Base-by-base conservation (phyloP, 495 filamentous ascomycete genomes). In the Mytilinidion resinicola region DNA sequence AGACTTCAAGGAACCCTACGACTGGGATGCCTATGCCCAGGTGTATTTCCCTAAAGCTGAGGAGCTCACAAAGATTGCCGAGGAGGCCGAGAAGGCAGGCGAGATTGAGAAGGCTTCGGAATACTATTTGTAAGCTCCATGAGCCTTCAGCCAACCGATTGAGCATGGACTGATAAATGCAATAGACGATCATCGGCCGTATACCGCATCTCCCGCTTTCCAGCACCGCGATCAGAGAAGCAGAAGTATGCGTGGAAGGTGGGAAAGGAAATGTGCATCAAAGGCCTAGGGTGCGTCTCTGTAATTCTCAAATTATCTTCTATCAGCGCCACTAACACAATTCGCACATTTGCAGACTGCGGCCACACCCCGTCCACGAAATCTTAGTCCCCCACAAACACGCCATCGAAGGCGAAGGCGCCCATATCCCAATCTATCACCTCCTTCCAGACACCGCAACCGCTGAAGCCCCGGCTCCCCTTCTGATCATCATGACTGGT, bases 191-290 rank as follows among this genome's bases (percentile, higher is more conserved):
- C 85, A 4, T 85, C 85, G 0, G 84, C 85, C 44, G 74, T 91
- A 30, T 83, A 87, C 65, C 80, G 88, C 46, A 90, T 91, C 60
- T 77, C 85, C 0, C 81, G 88, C 15, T 91, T 90, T 66, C 87
- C 88, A 20, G 72, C 72, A 5, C 70, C 70, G 15, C 46, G 72
- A 12, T 43, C 85, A 80, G 71, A 80, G 80, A 65, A 79, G 79
- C 59, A 89, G 70, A 78, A 80, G 58, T 58, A 72, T 15, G 86
- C 87, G 1, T 90, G 86, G 81, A 73, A 82, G 55, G 68, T 76
- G 60, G 85, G 89, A 64, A 92, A 90, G 70, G 55, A 76, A 8
- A 78, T 78, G 0, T 87, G 86, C 67, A 59, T 79, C 42, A 82
- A 82, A 61, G 85, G 85, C 0, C 77, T 83, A 0, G 60, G 64